Evolutionary conservation across 371 early-diverging fungal genomes (phyloP), one percentile per base, ranked within the genome.

Genomic region (Phascolomyces articulosus): DNA sequence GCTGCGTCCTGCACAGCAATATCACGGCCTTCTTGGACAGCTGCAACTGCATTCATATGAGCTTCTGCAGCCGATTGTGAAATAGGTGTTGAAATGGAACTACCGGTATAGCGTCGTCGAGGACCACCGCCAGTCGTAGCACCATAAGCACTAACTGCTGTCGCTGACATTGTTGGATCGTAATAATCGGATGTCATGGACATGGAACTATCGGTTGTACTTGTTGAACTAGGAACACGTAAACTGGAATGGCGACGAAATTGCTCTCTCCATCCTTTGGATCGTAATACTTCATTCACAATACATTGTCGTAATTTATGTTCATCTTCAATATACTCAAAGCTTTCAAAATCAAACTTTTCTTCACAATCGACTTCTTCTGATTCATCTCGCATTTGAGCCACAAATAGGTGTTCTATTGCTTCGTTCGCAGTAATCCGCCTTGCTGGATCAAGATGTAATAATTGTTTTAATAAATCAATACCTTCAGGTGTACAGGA

Each of bases 351-450:
- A 44, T 79, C 80, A 62, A 82, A 82, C 2, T 47, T 34, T 20
- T 44, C 34, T 10, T 51, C 34, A 58, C 80, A 82, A 9, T 64
- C 77, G n/a, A 71, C 29, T 65, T 83, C 83, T 44, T 83, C 83
- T 1, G 71, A 60, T 31, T 70, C 74, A 60, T 77, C 78, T 26
- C 77, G 68, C 49, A 83, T 71, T 51, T 87, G 84, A 3, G 73
- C 75, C 65, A 98, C 94, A 72, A 93, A 97, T 4, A 91, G 86
- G 62, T 95, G 94, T 8, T 84, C 72, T 18, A 98, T 74, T 0
- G 92, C 93, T 65, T 93, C 86, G 56, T 87, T 82, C 0, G 95
- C 95, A 4, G 94, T 89, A 38, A 95, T 90, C 16, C 98, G 79
- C 59, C 87, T 78, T 2, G 66, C 68, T 0, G 99, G 99, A 73